Evolutionary conservation across 768 basidiomycete genomes (phyloP).

Genomic region (Dioszegia hungarica): DNA sequence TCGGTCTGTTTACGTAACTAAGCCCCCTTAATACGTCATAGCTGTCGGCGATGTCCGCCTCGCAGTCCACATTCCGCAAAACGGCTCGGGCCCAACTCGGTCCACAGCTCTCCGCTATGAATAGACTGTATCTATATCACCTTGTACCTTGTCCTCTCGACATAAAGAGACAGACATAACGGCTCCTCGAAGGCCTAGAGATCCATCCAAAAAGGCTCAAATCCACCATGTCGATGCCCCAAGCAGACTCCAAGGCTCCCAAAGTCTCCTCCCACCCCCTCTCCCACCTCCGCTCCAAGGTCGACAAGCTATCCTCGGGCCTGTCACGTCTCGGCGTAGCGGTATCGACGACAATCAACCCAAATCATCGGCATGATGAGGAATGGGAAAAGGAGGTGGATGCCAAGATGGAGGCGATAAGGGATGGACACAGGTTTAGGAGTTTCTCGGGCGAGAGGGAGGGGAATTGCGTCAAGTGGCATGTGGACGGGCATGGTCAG

Average conservation of each 20-base stretch:
- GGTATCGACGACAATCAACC: slow-evolving; percentile 39
- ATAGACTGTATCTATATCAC: no score
- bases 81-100: no score
- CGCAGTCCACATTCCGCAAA: no score
- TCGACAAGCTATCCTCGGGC: slow-evolving; percentile 33
- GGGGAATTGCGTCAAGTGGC: slow-evolving; percentile 76
- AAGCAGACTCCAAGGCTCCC: slow-evolving; percentile 18
- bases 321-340: slow-evolving; percentile 32
- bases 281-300: slow-evolving; percentile 28
- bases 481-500: slow-evolving; percentile 73
- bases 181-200: no score
- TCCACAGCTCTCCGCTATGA: no score
- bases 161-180: no score
- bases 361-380: slow-evolving; percentile 56
- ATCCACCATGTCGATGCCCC: slow-evolving; percentile 29
- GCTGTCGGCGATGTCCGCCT: no score
- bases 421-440: slow-evolving; percentile 70
- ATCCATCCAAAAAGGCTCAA: no score
- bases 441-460: slow-evolving; percentile 73
- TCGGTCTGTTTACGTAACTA: no score
- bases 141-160: no score
- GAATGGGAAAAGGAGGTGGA: slow-evolving; percentile 58
- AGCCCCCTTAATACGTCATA: no score
- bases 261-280: slow-evolving; percentile 22
- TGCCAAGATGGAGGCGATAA: slow-evolving; percentile 64